Base-by-base conservation (phyloP, 2,329 filamentous ascomycete species). In the Calonectria hongkongensis region DNA sequence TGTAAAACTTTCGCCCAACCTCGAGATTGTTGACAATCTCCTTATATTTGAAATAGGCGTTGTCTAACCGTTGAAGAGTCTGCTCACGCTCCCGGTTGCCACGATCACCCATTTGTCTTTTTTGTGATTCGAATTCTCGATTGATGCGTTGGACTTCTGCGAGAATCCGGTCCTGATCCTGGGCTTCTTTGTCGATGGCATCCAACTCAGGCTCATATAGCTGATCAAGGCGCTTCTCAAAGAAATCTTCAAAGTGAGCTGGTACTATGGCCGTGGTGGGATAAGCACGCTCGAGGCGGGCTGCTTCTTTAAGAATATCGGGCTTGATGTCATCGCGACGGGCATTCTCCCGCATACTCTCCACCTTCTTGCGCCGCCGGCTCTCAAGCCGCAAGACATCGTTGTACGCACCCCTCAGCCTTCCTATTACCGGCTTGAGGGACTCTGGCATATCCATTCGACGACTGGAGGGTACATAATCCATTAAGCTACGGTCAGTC, bases 1-100 rank as follows among this genome's bases (percentile, higher is more conserved):
- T 99, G 86, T 98, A 99, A 82, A 99, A 99, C 82, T 97, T 98
- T 66, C 96, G 89, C 0, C 95, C 97, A 0, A 94, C 94, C 76
- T 98, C 96, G 3, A 98, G 89, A 81, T 98, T 98, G 76, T 91
- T 94, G 70, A 98, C 92, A 70, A 98, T 95, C 83, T 99, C 96
- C 85, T 98, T 98, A 87, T 98, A 98, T 85, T 96, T 97, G 84
- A 95, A 92, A 82, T 98, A 98, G 0, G 95, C 96, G 75, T 94
- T 95, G 83, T 98, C 96, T 12, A 99, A 87, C 74, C 90, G 92
- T 84, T 99, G 97, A 62, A 99, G 85, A 0, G 95, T 95, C 77
- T 94, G 90, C 82, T 98, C 96, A 16, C 97, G 92, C 81, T 98
- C 95, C 73, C 85, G 83, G 75, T 95, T 87, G 56, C 89, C 89